Conservation (phyloP, 2,329 filamentous ascomycete species). For the Penicillium sp. region DNA sequence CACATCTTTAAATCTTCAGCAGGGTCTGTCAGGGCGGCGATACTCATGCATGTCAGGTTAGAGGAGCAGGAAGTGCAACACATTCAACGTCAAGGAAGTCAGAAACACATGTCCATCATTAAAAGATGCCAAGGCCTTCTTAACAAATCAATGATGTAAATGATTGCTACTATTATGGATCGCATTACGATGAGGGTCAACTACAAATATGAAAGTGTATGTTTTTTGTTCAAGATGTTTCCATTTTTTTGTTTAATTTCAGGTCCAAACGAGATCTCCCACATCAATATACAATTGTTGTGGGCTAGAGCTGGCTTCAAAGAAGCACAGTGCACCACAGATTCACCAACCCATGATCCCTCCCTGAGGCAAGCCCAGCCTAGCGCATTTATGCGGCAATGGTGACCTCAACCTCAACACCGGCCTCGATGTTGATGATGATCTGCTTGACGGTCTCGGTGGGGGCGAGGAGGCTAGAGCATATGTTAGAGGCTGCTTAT, state of each 20-base stretch:
- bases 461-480: conserved; percentile 80
- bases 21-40: no score
- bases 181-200: background rate
- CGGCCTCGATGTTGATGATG: conserved; percentile 57
- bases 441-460: conserved; percentile 71
- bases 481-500: conserved; percentile 16
- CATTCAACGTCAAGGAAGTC: no score
- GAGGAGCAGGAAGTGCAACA: no score
- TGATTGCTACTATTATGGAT: background rate
- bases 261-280: conserved; percentile 35
- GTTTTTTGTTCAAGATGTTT: conserved; percentile 31
- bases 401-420: conserved; percentile 57
- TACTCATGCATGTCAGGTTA: no score
- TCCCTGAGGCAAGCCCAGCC: conserved; percentile 21
- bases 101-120: no score
- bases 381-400: conserved; percentile 51
- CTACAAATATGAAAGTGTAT: background rate
- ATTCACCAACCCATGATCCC: conserved; percentile 22
- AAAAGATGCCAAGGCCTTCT: no score
- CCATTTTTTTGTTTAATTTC: conserved; percentile 33
- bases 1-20: no score
- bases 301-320: conserved; percentile 18
- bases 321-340: conserved; percentile 19
- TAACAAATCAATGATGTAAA: background rate
- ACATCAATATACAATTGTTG: conserved; percentile 16